Evolutionary conservation across 805 yeast genomes (phyloP).

Genomic region (Pichia californica): DNA sequence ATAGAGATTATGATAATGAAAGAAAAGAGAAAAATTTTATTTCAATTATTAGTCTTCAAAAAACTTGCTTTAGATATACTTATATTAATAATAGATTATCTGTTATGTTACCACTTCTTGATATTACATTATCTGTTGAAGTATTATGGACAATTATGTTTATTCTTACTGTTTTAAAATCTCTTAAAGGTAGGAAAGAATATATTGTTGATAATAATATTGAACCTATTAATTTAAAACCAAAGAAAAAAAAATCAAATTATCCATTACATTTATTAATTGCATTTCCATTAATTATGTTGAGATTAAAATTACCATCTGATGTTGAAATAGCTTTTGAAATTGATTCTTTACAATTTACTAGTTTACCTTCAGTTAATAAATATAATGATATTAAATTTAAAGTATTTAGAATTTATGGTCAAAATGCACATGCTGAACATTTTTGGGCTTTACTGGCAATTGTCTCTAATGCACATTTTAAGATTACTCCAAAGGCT

Average conservation of each 20-base stretch:
- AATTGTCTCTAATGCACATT: slow-evolving; percentile 5
- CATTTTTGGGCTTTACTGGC: slow-evolving; percentile 24
- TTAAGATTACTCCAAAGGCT: background rate
- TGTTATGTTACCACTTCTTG: slow-evolving; percentile 22
- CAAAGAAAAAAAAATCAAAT: background rate
- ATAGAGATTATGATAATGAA: slow-evolving; percentile 20
- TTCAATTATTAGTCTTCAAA: slow-evolving; percentile 12
- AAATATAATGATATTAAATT: slow-evolving; percentile 15
- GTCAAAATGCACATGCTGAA: slow-evolving; percentile 21
- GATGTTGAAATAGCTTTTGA: slow-evolving; percentile 25
- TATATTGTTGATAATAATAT: background rate
- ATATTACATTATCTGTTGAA: slow-evolving; percentile 24
- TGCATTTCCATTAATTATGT: slow-evolving; percentile 20
- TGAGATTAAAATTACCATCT: slow-evolving; percentile 23
- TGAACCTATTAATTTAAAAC: background rate
- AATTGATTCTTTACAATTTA: slow-evolving; percentile 22
- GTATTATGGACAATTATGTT: slow-evolving; percentile 27
- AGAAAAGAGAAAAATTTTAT: slow-evolving; percentile 5
- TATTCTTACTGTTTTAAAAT: slow-evolving; percentile 14
- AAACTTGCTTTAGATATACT: slow-evolving; percentile 14
- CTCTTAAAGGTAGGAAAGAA: slow-evolving; percentile 3
- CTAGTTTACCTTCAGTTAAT: slow-evolving; percentile 12
- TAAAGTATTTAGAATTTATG: slow-evolving; percentile 25
- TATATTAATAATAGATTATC: slow-evolving; percentile 15
- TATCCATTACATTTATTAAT: slow-evolving; percentile 13